phyloP scores from a whole-genome alignment of 2,329 filamentous ascomycete genomes.

The Exserohilum turcica region DNA sequence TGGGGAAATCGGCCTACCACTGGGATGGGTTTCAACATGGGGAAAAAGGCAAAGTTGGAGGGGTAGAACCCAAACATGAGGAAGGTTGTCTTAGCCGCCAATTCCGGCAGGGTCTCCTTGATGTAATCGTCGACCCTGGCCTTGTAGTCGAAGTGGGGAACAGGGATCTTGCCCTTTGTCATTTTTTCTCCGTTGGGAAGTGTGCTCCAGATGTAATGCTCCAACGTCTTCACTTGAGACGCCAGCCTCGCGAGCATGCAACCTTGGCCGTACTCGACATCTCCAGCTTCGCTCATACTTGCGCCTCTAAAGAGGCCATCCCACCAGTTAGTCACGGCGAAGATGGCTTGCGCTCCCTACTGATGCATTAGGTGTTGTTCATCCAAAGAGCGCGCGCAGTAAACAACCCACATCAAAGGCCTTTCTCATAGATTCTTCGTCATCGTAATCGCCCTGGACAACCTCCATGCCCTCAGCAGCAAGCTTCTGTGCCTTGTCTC shows the following conservation, averaged over 20 bases:
- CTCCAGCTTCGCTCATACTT: conserved; percentile 29
- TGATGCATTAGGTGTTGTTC: not conserved
- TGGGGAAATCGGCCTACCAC: not conserved
- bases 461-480: conserved; percentile 47
- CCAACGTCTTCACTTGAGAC: conserved; percentile 38
- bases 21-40: conserved; percentile 17
- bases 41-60: conserved; percentile 17
- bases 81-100: conserved; percentile 25
- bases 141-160: conserved; percentile 52
- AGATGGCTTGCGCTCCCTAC: conserved; percentile 33
- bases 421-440: conserved; percentile 13
- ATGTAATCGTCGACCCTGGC: conserved; percentile 48
- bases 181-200: conserved; percentile 42
- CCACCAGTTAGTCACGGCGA: conserved; percentile 40
- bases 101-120: conserved; percentile 31
- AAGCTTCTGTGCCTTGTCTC: conserved; percentile 25
- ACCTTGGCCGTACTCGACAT: conserved; percentile 44
- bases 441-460: conserved; percentile 25
- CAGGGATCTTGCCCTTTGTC: conserved; percentile 34
- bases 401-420: conserved; percentile 13
- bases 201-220: conserved; percentile 54
- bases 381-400: not conserved
- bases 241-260: conserved; percentile 50
- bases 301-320: conserved; percentile 21
- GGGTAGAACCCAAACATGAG: conserved; percentile 23